These are phyloP conservation scores for Thelephora terrestris DNA, from an alignment of 1,284 basidiomycete species.

Conservation along the genomic window DNA sequence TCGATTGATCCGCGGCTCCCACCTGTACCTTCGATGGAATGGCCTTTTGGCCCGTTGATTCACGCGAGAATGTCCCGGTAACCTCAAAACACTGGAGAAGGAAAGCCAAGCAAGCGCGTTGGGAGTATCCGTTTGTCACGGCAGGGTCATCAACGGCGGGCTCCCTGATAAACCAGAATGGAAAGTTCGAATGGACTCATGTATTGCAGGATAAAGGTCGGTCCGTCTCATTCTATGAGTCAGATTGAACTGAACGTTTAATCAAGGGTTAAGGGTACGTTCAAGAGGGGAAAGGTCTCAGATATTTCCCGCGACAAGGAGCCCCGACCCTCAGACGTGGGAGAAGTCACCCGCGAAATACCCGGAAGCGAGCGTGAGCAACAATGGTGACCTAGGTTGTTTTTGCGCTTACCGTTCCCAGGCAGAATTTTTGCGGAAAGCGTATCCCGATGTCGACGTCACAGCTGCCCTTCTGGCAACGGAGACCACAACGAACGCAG, in stretches of 20 bases:
- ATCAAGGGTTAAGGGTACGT: constrained; percentile 18
- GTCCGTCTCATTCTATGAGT: constrained; percentile 2
- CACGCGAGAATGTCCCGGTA: constrained; percentile 15
- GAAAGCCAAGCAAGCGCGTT: constrained; percentile 14
- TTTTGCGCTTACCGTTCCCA: constrained; percentile 17
- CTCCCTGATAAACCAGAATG: constrained; percentile 34
- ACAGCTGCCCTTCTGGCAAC: constrained; percentile 50
- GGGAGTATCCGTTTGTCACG: constrained; percentile 43
- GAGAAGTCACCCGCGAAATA: constrained; percentile 30
- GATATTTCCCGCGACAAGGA: constrained; percentile 47
- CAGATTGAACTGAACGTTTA: neutral
- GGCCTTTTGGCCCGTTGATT: constrained; percentile 55
- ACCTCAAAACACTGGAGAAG: constrained; percentile 2
- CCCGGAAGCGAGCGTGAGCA: constrained; percentile 52
- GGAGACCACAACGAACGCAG: constrained; percentile 37
- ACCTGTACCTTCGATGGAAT: constrained; percentile 41
- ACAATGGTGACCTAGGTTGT: neutral
- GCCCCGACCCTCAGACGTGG: constrained; percentile 21
- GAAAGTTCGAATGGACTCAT: constrained; percentile 42
- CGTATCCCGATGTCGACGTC: constrained; percentile 63
- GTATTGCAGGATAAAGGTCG: constrained; percentile 23
- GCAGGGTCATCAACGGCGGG: constrained; percentile 44
- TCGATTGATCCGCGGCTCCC: no score
- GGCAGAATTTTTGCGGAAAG: constrained; percentile 59
- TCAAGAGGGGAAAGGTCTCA: constrained; percentile 24